Evolutionary conservation across 768 basidiomycete species (phyloP), one percentile per base, ranked within the genome.

Genomic region (Suillus paluster): DNA sequence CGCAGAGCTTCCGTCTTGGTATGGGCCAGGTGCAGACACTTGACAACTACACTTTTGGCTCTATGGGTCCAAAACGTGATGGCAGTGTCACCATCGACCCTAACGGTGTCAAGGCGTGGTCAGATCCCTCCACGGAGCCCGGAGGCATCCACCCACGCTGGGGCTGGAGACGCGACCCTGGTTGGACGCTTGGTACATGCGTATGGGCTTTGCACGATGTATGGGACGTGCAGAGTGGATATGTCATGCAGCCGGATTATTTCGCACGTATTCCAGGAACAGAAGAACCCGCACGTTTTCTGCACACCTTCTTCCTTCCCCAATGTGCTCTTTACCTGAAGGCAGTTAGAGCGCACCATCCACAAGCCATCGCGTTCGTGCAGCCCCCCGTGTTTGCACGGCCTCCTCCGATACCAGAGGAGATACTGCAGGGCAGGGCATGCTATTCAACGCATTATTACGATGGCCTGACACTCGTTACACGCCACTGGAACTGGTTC

Each of bases 401-500:
- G 2, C 97, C 96, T 0, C 94, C 95, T 0, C 67, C 74, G 25
- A 72, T 87, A 1, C 82, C 83, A 9, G 82, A 84, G 25, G 81
- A 83, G 10, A 75, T 88, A 15, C 74, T 87, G 19, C 81, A 84
- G 15, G 88, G 95, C 2, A 86, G 90, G 2, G 88, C 83, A 33
- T 86, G 79, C 36, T 90, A 92, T 66, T 88, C 91, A 5, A 82
- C 88, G 0, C 97, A 99, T 73, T 99, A 95, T 73, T 99, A 98
- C 70, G 96, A 99, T 67, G 96, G 96, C 1, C 79, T 98, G 44
- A 99, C 97, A 0, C 84, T 99, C 45, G 80, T 99, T n/a, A 92
- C 92, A 38, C 83, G 93, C 39, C 93, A 95, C 68, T 95, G 92
- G 94, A 90, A 95, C 71, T 90, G 90, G 88, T 91, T 94, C 83